phyloP scores from a whole-genome alignment of 1,284 basidiomycete species.

The Stygiomarasmius scandens region DNA sequence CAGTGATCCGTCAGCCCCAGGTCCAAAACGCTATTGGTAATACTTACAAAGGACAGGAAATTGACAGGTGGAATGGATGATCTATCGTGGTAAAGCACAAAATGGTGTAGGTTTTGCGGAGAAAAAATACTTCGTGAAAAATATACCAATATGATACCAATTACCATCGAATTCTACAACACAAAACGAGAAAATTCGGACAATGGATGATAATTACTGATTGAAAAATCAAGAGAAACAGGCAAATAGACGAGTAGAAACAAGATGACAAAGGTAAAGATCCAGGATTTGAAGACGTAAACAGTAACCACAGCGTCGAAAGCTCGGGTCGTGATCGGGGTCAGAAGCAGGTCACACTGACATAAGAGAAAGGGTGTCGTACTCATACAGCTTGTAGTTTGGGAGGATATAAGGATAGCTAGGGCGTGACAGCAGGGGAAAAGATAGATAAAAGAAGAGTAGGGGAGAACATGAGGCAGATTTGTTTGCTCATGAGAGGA shows the following conservation, averaged over 20 bases:
- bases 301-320: too few relatives aligned
- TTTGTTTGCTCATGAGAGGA: neutral
- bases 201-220: neutral
- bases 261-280: neutral
- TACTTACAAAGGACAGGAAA: too few relatives aligned
- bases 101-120: too few relatives aligned
- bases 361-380: neutral
- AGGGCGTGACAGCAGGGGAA: conserved; percentile 3
- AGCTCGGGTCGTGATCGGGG: neutral
- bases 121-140: too few relatives aligned
- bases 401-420: neutral
- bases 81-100: too few relatives aligned
- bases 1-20: too few relatives aligned
- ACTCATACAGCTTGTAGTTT: neutral
- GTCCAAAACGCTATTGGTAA: too few relatives aligned
- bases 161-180: conserved; percentile 1
- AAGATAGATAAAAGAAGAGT: neutral
- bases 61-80: too few relatives aligned
- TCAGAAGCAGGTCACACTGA: neutral
- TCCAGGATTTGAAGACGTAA: neutral
- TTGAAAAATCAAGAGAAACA: neutral
- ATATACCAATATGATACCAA: neutral
- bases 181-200: conserved; percentile 3
- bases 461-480: neutral
- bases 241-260: neutral